A percentile compares a stretch with the other conserved stretches of the same genome.
These are phyloP conservation scores for Trypanosoma rangeli DNA, from an alignment of 208 protist species.

Conservation along the genomic window DNA sequence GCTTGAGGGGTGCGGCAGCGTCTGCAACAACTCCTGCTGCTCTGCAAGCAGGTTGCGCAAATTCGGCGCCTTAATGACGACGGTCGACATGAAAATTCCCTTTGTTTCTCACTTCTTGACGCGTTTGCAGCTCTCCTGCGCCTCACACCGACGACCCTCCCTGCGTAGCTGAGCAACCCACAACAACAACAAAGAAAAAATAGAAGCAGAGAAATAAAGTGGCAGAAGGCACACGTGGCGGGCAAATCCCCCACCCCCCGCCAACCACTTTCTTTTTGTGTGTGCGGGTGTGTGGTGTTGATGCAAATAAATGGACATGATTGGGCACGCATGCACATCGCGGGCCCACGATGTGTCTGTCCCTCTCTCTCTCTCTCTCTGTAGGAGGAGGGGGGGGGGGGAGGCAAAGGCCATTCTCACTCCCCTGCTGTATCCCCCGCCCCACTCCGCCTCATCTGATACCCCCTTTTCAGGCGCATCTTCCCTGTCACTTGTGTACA, in stretches of 20 bases:
- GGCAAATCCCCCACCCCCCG: not conserved
- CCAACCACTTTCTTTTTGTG: not conserved
- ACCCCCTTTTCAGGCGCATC: not conserved
- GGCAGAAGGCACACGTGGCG: not conserved
- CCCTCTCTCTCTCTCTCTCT: no score
- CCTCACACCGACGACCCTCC: not conserved
- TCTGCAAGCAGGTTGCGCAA: constrained; percentile 17
- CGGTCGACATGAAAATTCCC: constrained; percentile 8
- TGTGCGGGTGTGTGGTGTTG: not conserved
- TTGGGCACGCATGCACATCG: not conserved
- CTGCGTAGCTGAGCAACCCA: not conserved
- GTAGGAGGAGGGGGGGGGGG: no score
- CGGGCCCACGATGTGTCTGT: no score
- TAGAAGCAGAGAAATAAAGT: not conserved
- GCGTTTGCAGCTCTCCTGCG: not conserved
- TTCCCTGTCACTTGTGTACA: constrained; percentile 5
- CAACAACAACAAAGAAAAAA: not conserved
- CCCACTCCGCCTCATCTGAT: not conserved
- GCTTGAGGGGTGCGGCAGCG: constrained; percentile 4
- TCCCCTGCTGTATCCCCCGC: not conserved
- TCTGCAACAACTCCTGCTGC: constrained; percentile 7
- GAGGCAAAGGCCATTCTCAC: not conserved
- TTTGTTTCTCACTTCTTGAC: constrained; percentile 6
- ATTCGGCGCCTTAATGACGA: constrained; percentile 28
- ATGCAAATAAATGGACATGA: not conserved